Evolutionary conservation across 2,329 filamentous ascomycete species (phyloP), one percentile per base, ranked within the genome.

Genomic region (Chrysoporthe puriensis): DNA sequence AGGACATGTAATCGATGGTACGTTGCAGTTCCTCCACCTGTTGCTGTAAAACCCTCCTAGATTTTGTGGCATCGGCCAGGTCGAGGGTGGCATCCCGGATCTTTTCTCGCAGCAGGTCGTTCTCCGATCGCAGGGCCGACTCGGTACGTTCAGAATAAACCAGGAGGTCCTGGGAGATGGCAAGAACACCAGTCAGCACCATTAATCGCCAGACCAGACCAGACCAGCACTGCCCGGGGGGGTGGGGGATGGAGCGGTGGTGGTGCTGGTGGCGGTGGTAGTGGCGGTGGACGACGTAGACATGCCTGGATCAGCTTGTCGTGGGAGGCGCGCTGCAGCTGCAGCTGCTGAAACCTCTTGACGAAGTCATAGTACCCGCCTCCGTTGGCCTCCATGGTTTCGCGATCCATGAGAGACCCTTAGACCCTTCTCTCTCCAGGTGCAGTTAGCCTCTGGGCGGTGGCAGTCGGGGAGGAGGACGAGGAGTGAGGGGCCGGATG

Each of bases 11-110:
- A 44, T 76, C 74, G 57, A 81, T 72, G 32, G 75, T 74, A 57
- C 74, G 71, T 59, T 83, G 79, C 48, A 78, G 72, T n/a, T 79
- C 72, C 54, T 79, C 79, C 40, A 86, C 72, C 59, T 78, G 79
- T 68, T 83, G 79, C 73, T 88, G 84, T 50, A 87, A 75, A 8
- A 86, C 83, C 66, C 84, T 78, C 69, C 84, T 79, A 4, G 81
- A 80, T 34, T 80, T 79, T 8, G 76, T 80, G n/a, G 84, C 80
- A 73, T 85, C 80, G 8, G 79, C 78, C 16, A 88, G 79, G 71
- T 88, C 85, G 69, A 87, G 79, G 63, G 81, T 78, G 44, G 78
- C 74, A 70, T 84, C 78, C 56, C 75, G 76, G 13, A 87, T 73
- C 67, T 83, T 76, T 48, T 79, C 75, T 57, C 69, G 72, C 5